Evolutionary conservation across 495 filamentous ascomycete species (phyloP).

Genomic region (Xeromyces bisporus): DNA sequence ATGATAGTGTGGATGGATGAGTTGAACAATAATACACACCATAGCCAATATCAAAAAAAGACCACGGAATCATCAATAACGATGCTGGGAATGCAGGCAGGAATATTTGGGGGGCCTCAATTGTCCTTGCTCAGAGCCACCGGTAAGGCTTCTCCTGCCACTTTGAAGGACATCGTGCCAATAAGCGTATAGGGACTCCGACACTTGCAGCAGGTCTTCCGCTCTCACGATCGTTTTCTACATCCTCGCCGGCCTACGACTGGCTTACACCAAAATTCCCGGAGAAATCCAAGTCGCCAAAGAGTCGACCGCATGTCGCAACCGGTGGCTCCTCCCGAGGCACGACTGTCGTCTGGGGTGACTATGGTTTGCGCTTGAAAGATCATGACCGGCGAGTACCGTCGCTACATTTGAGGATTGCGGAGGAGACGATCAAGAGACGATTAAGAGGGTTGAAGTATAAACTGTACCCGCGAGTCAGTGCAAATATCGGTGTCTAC

Average conservation of each 20-base stretch:
- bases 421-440: conserved; percentile 80
- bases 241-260: conserved; percentile 41
- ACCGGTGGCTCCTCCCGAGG: conserved; percentile 84
- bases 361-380: conserved; percentile 85
- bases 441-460: conserved; percentile 85
- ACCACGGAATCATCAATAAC: background rate
- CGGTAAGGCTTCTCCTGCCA: conserved; percentile 11
- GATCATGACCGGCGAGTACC: conserved; percentile 87
- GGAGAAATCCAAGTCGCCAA: conserved; percentile 70
- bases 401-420: conserved; percentile 69
- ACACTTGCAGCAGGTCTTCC: conserved; percentile 16
- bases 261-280: conserved; percentile 69
- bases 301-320: conserved; percentile 71
- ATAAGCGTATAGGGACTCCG: conserved; percentile 12
- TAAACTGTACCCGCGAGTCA: conserved; percentile 74
- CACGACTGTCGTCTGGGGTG: conserved; percentile 91
- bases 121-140: conserved; percentile 20
- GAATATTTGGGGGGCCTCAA: conserved; percentile 22
- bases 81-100: conserved; percentile 23
- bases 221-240: conserved; percentile 50
- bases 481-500: conserved; percentile 87
- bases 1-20: conserved; percentile 10
- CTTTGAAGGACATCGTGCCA: conserved; percentile 1
- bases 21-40: too few relatives aligned
- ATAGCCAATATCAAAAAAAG: conserved; percentile 3